phyloP scores from a whole-genome alignment of 2,329 filamentous ascomycete species.

The Clonostachys chloroleuca region DNA sequence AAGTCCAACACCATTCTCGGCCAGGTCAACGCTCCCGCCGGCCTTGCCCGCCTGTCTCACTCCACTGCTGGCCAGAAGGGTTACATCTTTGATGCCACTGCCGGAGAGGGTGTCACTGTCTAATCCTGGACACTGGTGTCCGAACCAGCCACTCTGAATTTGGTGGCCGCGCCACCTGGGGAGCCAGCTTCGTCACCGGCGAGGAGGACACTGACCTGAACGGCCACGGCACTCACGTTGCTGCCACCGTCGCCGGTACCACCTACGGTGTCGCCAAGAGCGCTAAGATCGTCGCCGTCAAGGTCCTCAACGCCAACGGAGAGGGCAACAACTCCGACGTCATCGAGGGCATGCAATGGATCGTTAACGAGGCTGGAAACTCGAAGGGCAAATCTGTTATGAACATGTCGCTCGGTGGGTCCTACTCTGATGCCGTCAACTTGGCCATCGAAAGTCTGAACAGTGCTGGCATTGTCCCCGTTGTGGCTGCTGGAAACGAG shows the following conservation, averaged over 20 bases:
- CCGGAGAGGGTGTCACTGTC: slow-evolving; percentile 51
- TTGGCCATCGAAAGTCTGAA: slow-evolving; percentile 45
- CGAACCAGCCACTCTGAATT: slow-evolving; percentile 49
- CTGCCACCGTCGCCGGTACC: slow-evolving; percentile 55
- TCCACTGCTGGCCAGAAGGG: slow-evolving; percentile 17
- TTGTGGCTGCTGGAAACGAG: slow-evolving; percentile 59
- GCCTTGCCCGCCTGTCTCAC: slow-evolving; percentile 49
- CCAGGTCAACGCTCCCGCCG: slow-evolving; percentile 48
- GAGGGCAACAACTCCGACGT: slow-evolving; percentile 32
- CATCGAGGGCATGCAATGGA: slow-evolving; percentile 55
- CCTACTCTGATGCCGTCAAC: slow-evolving; percentile 45
- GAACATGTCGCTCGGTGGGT: slow-evolving; percentile 60
- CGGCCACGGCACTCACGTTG: slow-evolving; percentile 61
- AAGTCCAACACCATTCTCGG: slow-evolving; percentile 34
- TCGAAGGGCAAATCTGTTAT: slow-evolving; percentile 50
- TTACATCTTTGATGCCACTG: slow-evolving; percentile 41
- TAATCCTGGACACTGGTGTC: slow-evolving; percentile 67
- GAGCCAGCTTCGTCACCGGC: slow-evolving; percentile 45
- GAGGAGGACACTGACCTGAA: slow-evolving; percentile 48
- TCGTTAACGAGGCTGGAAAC: slow-evolving; percentile 38
- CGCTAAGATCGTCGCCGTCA: slow-evolving; percentile 50
- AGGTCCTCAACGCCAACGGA: slow-evolving; percentile 48
- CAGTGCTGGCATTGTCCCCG: slow-evolving; percentile 46
- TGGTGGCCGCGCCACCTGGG: slow-evolving; percentile 48
- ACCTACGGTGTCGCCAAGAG: slow-evolving; percentile 61